phyloP scores from a whole-genome alignment of 176 grass and related monocot genomes.

The Zea luxurians region DNA sequence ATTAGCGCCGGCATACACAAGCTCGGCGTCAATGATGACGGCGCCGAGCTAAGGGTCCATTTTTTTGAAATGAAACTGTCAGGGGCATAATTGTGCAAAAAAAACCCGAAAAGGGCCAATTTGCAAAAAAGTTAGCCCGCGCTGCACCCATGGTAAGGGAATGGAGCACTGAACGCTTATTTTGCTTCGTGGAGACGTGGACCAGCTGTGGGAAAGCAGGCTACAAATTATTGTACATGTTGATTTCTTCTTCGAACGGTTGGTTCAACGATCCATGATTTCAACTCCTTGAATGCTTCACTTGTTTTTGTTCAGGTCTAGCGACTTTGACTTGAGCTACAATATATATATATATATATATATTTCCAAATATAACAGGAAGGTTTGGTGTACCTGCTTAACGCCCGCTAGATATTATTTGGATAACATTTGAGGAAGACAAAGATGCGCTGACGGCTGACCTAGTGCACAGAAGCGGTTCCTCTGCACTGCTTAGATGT shows the following conservation, averaged over 20 bases:
- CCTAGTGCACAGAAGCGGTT: conserved; percentile 29
- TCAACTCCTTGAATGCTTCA: conserved; percentile 28
- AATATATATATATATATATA: background rate
- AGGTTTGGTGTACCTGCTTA: conserved; percentile 31
- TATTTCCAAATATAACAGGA: conserved; percentile 11
- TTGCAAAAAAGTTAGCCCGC: too few relatives aligned
- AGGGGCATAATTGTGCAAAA: too few relatives aligned
- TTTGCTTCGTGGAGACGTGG: background rate
- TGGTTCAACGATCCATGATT: conserved; percentile 26
- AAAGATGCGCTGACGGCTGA: conserved; percentile 33
- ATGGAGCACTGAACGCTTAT: background rate
- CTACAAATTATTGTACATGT: background rate
- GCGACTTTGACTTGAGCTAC: conserved; percentile 33
- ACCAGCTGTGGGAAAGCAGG: background rate
- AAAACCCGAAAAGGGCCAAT: too few relatives aligned
- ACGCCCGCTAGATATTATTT: background rate
- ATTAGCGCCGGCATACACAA: too few relatives aligned
- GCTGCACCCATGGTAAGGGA: background rate
- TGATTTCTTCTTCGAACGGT: background rate
- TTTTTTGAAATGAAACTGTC: too few relatives aligned
- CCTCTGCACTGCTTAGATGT: conserved; percentile 33
- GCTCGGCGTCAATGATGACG: too few relatives aligned
- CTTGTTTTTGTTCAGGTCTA: conserved; percentile 33
- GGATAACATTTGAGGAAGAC: conserved; percentile 36
- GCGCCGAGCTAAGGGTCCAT: too few relatives aligned